Conservation (phyloP, 179 eudicot genomes). For the Sideroxylon spinosum region DNA sequence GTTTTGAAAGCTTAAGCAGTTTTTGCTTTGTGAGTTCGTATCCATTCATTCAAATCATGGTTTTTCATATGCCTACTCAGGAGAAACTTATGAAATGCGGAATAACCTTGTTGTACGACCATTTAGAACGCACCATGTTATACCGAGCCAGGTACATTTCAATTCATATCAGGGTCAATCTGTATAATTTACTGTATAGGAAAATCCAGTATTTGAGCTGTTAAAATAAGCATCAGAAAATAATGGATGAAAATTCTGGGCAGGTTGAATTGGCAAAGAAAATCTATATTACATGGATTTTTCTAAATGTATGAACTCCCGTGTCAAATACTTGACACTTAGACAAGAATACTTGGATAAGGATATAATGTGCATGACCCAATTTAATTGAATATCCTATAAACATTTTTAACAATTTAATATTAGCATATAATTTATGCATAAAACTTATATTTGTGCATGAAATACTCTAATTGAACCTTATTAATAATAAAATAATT, state of each 20-base stretch:
- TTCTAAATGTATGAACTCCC: too few species aligned
- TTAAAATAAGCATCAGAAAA: neutral
- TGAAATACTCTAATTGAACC: too few species aligned
- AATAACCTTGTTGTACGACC: conserved; percentile 89
- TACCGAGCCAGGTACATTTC: conserved; percentile 80
- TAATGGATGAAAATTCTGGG: neutral
- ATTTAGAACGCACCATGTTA: conserved; percentile 82
- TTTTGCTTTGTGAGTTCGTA: conserved; percentile 6
- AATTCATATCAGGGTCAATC: neutral
- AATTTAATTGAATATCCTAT: too few species aligned
- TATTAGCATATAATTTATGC: too few species aligned
- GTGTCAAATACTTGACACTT: too few species aligned
- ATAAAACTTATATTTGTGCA: too few species aligned
- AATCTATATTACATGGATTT: too few species aligned
- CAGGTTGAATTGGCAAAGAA: neutral
- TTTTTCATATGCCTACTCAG: conserved; percentile 31
- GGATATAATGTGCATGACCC: too few species aligned
- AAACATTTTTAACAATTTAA: too few species aligned
- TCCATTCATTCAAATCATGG: conserved; percentile 3
- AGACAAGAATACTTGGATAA: too few species aligned
- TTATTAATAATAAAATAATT: too few species aligned
- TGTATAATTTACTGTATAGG: neutral
- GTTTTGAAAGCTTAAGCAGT: conserved; percentile 6
- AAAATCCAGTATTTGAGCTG: neutral
- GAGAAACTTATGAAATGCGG: conserved; percentile 86